Evolutionary conservation across 805 yeast genomes (phyloP), one percentile per base, ranked within the genome.

Genomic region (Teunomyces lycoperdinae): DNA sequence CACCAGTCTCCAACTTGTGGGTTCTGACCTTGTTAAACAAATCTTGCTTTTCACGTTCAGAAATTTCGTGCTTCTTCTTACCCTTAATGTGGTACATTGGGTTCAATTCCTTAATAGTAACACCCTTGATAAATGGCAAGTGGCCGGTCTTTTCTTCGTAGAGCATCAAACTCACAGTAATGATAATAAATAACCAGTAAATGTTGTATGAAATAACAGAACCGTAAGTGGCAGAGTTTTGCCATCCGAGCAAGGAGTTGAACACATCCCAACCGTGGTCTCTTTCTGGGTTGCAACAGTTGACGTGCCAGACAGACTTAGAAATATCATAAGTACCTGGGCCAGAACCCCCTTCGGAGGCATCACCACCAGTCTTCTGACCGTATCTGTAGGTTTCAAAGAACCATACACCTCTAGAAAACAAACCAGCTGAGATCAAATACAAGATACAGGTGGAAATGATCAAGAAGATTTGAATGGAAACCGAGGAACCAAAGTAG

Each of bases 181-280:
- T 51, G 52, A 86, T 85, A 47, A 89, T 64, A 35, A 70, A 67
- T 46, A 91, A 58, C 99, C 99, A 92, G 76, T 92, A 92, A 53
- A 85, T 55, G 72, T 89, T 90, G 77, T 92, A 92, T 43, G 91
- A 81, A 46, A 92, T 72, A 50, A 92, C 91, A 4, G 97, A 89
- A 48, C 97, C 96, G 64, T 88, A 80, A 55, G 96, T 89, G 50
- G 97, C 98, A 46, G 96, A 81, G 71, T 92, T 92, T 74, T 90
- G 96, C 99, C 99, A 92, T 53, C 98, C 99, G 54, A 92, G 75
- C 48, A 92, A 68, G 26, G 97, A 89, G 63, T 92, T 92, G 79
- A 92, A 92, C 52, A 92, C 84, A 79, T 90, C 96, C 98, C 98
- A 92, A 73, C 97, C 98, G 58, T 85, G 83, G 70, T 86, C 92